These are phyloP conservation scores for Ampelocalamus luodianensis DNA, from an alignment of 176 grass and related monocot genomes.

Conservation along the genomic window DNA sequence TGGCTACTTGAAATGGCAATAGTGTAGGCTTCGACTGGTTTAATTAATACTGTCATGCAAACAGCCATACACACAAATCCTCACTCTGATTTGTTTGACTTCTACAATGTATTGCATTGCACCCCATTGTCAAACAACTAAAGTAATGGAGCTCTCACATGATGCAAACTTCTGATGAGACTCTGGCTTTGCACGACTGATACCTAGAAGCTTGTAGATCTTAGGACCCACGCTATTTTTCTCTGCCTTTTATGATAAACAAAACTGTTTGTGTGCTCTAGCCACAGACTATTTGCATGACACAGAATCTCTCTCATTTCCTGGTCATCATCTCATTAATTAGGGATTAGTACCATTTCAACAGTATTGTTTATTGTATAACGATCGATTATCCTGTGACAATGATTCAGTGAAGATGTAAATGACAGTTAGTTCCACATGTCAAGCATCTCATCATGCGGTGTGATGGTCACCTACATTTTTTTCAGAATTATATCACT, in stretches of 20 bases:
- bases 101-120: constrained; percentile 7
- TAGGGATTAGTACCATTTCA: constrained; percentile 38
- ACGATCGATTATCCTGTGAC: constrained; percentile 9
- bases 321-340: constrained; percentile 36
- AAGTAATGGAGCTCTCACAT: constrained; percentile 34
- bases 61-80: neutral
- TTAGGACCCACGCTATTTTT: constrained; percentile 38
- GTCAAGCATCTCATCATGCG: constrained; percentile 43
- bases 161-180: constrained; percentile 18
- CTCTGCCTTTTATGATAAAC: neutral
- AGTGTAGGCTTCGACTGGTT: constrained; percentile 1
- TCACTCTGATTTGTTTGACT: constrained; percentile 39
- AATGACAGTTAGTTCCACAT: constrained; percentile 53
- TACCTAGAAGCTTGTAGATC: constrained; percentile 41
- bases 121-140: constrained; percentile 44
- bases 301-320: constrained; percentile 31
- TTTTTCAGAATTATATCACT: constrained; percentile 9
- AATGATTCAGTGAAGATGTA: constrained; percentile 27
- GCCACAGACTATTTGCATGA: constrained; percentile 29
- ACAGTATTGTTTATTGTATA: constrained; percentile 27
- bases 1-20: neutral
- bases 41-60: neutral
- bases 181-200: constrained; percentile 30
- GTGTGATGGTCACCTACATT: neutral
- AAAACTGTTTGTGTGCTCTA: constrained; percentile 14